phyloP scores from a whole-genome alignment of 2,329 filamentous ascomycete species.

The Penicillium griseofulvum region DNA sequence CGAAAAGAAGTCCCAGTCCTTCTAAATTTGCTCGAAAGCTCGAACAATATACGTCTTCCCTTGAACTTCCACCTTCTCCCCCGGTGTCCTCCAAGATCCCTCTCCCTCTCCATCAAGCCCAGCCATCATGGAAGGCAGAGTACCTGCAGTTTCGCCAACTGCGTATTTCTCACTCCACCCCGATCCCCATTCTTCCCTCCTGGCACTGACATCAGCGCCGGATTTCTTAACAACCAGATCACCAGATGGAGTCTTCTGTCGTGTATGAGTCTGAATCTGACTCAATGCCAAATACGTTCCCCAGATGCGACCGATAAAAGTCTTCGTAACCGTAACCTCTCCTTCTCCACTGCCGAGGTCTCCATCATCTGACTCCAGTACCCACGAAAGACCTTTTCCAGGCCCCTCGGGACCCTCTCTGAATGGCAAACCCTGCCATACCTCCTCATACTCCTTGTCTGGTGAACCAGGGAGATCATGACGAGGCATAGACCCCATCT shows the following conservation, averaged over 20 bases:
- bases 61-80: constrained; percentile 19
- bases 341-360: constrained; percentile 12
- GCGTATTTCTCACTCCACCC: constrained; percentile 20
- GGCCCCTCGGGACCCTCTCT: constrained; percentile 28
- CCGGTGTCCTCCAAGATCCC: constrained; percentile 16
- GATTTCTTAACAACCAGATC: constrained; percentile 16
- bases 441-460: constrained; percentile 59
- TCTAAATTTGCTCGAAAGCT: constrained; percentile 26
- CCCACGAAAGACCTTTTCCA: constrained; percentile 26
- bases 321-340: constrained; percentile 23
- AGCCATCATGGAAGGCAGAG: constrained; percentile 24
- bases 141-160: constrained; percentile 11
- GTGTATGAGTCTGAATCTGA: constrained; percentile 23
- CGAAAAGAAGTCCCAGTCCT: not conserved
- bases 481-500: constrained; percentile 41
- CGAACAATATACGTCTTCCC: constrained; percentile 25
- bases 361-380: constrained; percentile 27
- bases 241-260: constrained; percentile 8
- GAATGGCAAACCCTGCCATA: constrained; percentile 56
- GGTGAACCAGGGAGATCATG: constrained; percentile 33
- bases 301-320: constrained; percentile 32
- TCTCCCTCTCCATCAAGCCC: constrained; percentile 13
- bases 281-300: constrained; percentile 31
- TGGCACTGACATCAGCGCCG: constrained; percentile 28
- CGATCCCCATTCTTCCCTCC: constrained; percentile 28